These are phyloP conservation scores for Penicillium cosmopolitanum DNA, from an alignment of 495 filamentous ascomycete genomes.

Conservation along the genomic window DNA sequence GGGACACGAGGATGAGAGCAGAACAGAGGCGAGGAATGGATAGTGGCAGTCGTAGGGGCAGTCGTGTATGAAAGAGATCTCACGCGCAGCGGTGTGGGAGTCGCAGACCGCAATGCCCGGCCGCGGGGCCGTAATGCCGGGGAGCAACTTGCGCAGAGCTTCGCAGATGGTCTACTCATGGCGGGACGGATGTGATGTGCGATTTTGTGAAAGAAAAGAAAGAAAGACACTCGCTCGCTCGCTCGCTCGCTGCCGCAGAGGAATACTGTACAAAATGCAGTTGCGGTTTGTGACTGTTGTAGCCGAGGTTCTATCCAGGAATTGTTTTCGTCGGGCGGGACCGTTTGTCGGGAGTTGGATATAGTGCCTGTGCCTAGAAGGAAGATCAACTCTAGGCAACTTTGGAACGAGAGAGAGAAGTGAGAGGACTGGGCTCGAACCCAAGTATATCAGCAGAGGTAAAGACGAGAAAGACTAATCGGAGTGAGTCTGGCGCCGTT, in stretches of 20 bases:
- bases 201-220: neutral
- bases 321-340: constrained; percentile 26
- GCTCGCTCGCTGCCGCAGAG: neutral
- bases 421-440: neutral
- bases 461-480: neutral
- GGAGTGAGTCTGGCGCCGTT: neutral
- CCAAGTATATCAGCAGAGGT: neutral
- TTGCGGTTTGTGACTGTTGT: constrained; percentile 10
- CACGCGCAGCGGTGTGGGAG: constrained; percentile 7
- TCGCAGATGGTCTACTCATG: constrained; percentile 41
- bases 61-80: neutral
- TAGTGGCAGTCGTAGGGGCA: neutral
- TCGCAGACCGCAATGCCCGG: constrained; percentile 11
- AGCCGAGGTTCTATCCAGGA: constrained; percentile 31
- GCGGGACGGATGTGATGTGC: neutral
- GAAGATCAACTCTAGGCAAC: no score
- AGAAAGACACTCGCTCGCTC: neutral
- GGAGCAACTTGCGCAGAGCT: constrained; percentile 39
- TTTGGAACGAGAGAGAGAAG: neutral
- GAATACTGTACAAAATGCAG: neutral
- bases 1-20: neutral
- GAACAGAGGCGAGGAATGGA: neutral
- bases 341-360: neutral
- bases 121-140: constrained; percentile 34
- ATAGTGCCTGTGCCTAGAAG: no score